Evolutionary conservation across 163 green algal species (phyloP).

Genomic region (Chloromonas sp.): DNA sequence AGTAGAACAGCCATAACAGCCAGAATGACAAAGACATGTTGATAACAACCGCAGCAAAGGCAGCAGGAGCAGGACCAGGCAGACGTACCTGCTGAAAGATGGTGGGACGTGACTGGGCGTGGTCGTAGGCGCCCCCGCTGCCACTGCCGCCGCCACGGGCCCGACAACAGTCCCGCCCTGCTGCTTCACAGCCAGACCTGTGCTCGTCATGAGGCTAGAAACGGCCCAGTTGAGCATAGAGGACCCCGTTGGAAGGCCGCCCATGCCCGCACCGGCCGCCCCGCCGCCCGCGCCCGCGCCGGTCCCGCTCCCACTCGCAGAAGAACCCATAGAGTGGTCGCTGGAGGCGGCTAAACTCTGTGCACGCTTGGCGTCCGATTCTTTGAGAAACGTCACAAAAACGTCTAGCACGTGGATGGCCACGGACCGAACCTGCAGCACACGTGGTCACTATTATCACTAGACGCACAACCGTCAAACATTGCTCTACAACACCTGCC

Average conservation of each 20-base stretch:
- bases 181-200: slow-evolving; percentile 12
- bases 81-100: background rate
- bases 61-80: background rate
- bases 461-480: background rate
- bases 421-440: slow-evolving; percentile 20
- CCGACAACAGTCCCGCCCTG: background rate
- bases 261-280: background rate
- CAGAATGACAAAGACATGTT: too few species aligned
- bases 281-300: background rate
- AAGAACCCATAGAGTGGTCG: background rate
- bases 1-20: background rate
- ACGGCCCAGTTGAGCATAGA: slow-evolving; percentile 58
- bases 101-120: background rate
- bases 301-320: background rate
- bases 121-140: background rate
- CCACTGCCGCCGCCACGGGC: background rate
- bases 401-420: slow-evolving; percentile 43
- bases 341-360: background rate
- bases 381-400: slow-evolving; percentile 52
- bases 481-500: background rate
- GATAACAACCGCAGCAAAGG: too few species aligned
- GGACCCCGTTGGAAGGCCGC: slow-evolving; percentile 13
- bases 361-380: slow-evolving; percentile 44
- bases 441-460: background rate
- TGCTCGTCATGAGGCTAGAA: slow-evolving; percentile 37